phyloP scores from a whole-genome alignment of 306 rosid species.

The Echinosophora koreensis region DNA sequence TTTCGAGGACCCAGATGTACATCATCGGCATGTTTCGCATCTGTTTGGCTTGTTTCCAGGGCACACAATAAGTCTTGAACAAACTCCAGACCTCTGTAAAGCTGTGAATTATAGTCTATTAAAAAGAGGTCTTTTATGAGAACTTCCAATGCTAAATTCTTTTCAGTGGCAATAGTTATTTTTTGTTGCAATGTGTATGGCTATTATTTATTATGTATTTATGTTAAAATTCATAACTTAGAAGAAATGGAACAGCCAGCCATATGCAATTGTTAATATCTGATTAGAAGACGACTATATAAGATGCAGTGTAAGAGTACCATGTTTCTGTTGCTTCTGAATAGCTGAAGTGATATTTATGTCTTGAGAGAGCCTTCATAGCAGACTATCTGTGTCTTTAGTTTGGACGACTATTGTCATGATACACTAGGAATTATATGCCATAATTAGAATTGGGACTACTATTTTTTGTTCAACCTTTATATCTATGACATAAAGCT shows the following conservation, averaged over 20 bases:
- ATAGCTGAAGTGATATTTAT: neutral
- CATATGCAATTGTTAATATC: constrained; percentile 6
- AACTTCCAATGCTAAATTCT: constrained; percentile 35
- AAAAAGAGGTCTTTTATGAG: constrained; percentile 78
- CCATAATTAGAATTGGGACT: neutral
- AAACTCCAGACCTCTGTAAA: constrained; percentile 81
- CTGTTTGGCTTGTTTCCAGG: constrained; percentile 94
- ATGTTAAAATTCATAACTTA: neutral
- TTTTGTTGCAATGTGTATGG: neutral
- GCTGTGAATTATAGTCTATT: constrained; percentile 70
- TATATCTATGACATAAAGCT: neutral
- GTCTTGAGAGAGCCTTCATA: neutral
- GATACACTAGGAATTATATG: constrained; percentile 6
- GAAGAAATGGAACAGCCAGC: neutral
- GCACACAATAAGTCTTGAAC: constrained; percentile 74
- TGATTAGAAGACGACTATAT: constrained; percentile 26
- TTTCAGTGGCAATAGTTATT: constrained; percentile 32
- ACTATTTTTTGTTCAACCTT: constrained; percentile 29
- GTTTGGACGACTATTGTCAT: too few relatives aligned
- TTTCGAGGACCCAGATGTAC: constrained; percentile 81
- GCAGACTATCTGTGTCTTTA: neutral
- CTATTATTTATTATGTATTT: constrained; percentile 17
- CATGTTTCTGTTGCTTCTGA: constrained; percentile 3
- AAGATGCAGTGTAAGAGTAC: neutral
- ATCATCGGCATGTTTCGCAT: constrained; percentile 88